Conservation (phyloP, 176 grass and related monocot species). For the Pontederia paniculata region DNA sequence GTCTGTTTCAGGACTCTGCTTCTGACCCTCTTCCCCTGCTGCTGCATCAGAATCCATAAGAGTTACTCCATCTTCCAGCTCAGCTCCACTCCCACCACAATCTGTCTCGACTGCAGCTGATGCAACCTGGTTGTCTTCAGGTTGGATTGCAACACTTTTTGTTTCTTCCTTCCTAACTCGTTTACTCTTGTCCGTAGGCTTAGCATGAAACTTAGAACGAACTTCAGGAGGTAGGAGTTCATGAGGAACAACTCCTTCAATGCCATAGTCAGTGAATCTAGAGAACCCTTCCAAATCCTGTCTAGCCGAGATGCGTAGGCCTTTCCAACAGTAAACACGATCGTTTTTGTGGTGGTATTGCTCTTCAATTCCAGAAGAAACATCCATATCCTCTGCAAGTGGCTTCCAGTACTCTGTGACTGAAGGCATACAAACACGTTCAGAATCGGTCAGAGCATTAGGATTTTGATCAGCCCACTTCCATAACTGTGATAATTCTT, state of each 20-base stretch:
- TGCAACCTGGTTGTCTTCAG: constrained; percentile 58
- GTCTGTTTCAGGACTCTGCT: constrained; percentile 55
- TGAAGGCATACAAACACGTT: constrained; percentile 50
- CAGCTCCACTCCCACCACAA: constrained; percentile 52
- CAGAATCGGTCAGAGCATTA: constrained; percentile 71
- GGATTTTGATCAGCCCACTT: constrained; percentile 98
- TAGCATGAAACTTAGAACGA: constrained; percentile 55
- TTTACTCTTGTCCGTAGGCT: constrained; percentile 58
- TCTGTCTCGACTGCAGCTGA: constrained; percentile 56
- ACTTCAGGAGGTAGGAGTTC: constrained; percentile 69
- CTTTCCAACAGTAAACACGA: constrained; percentile 96
- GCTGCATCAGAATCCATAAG: constrained; percentile 70
- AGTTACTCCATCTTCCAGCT: constrained; percentile 71
- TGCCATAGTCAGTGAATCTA: constrained; percentile 61
- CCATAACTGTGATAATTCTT: constrained; percentile 85
- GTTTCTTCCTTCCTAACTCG: constrained; percentile 62
- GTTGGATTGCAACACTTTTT: constrained; percentile 39
- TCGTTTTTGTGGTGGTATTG: constrained; percentile 95
- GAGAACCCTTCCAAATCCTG: constrained; percentile 87
- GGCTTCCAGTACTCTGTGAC: constrained; percentile 95
- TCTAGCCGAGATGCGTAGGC: constrained; percentile 66
- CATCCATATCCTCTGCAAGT: constrained; percentile 95
- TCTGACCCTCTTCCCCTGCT: constrained; percentile 39
- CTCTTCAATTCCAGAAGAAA: constrained; percentile 69
- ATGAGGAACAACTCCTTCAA: constrained; percentile 81